Evolutionary conservation across 2,329 filamentous ascomycete genomes (phyloP), one percentile per base, ranked within the genome.

Genomic region (Pyricularia sp.): DNA sequence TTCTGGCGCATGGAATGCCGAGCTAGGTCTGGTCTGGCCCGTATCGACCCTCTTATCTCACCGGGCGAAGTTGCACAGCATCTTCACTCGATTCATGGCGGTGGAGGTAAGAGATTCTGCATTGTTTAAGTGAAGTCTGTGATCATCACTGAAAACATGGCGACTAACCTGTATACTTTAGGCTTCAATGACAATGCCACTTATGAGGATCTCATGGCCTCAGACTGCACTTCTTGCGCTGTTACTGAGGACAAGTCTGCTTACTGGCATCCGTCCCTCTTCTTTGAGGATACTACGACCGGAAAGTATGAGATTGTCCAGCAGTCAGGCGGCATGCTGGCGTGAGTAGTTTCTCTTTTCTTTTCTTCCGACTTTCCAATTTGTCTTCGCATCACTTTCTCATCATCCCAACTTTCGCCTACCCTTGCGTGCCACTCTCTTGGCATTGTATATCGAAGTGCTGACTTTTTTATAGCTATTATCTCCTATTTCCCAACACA

Each of bases 1-100:
- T 96, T 96, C 76, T 96, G 90, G 90, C 90, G 92, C 73, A 89
- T 96, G 83, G 88, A 91, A 71, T 96, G 91, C 76, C 88, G 84
- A 69, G 87, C 86, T 65, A 82, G 83, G 61, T 80, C 86, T 68
- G 90, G 86, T 67, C 74, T 90, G 65, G 88, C 85, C 62, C 84
- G 90, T 65, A 79, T 96, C 55, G 91, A 96, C 72, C 91, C 91
- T 22, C 80, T 96, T 65, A 81, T 94, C 65, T 81, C 84, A 66
- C 82, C 82, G 2, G 87, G 85, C 62, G 70, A 71, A 24, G 68
- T 85, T 40, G 83, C 87, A 10, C 73, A 79, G 66, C 92, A 96
- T 75, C 82, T 83, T 26, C 92, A 96, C 75, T 79, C 85, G 19
- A 83, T 94, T 70, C 86, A 90, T 73, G 92, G 91, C 68, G 89